Evolutionary conservation across 2,329 filamentous ascomycete species (phyloP), one percentile per base, ranked within the genome.

Genomic region (Ophiobolus disseminans): DNA sequence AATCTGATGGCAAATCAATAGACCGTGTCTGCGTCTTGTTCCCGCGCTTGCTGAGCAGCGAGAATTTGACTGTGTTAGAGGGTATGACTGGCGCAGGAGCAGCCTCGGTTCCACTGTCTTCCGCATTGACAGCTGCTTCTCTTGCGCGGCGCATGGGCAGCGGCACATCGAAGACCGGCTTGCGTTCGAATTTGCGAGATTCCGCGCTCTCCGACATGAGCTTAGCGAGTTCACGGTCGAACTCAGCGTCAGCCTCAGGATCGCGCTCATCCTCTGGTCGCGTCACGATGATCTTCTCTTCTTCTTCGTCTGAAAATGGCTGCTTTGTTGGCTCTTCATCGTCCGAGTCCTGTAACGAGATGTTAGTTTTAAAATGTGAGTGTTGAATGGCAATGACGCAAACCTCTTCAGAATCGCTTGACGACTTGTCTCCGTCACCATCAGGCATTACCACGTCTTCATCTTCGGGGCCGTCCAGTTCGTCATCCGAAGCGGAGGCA

Each of bases 201-300:
- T 99, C 94, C 64, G 96, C 78, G 76, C 93, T 97, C 73, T 99
- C 94, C 40, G 92, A 85, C 93, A 99, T 97, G 85, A 99, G 89
- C 74, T 96, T 97, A 28, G 94, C 92, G 72, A 96, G 94, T 74
- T 97, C 94, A 63, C 93, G 90, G 69, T 99, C 95, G 70, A 99
- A 99, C 32, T 99, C 94, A 5, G 93, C 94, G 67, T 99, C 94
- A 31, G 88, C 91, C 75, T 97, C 92, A 0, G 93, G 92, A 59
- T 99, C 92, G 47, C 92, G 82, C 62, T 93, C 85, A 69, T 97
- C 91, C 71, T 96, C 90, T 66, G 93, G 88, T 51, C 92, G 86
- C 35, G 91, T 95, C 38, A 99, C 93, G 34, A 97, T 84, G 60
- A 97, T 96, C 19, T 89, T 86, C 70, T 97, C 92, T 56, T 97